Conservation (phyloP, 257 asterid species). For the Cinchona pubescens region DNA sequence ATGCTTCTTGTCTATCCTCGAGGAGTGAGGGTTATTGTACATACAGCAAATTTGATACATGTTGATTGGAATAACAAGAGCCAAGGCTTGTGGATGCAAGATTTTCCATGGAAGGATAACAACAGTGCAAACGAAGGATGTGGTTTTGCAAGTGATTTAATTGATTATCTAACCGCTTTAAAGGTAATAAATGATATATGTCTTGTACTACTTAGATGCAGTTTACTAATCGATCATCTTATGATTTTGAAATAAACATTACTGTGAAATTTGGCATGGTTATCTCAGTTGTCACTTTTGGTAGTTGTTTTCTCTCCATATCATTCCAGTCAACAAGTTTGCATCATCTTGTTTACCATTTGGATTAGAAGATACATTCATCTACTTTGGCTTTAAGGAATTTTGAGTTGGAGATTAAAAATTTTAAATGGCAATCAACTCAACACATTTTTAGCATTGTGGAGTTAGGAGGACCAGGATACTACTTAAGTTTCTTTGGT, state of each 20-base stretch:
- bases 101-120: slow-evolving; percentile 94
- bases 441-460: background rate
- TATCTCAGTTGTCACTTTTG: background rate
- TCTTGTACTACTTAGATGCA: background rate
- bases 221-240: background rate
- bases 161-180: slow-evolving; percentile 65
- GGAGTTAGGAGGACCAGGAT: background rate
- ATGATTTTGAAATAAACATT: slow-evolving; percentile 2
- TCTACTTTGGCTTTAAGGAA: background rate
- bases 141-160: slow-evolving; percentile 80
- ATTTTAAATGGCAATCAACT: background rate
- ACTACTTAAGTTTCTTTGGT: background rate
- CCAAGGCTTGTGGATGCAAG: slow-evolving; percentile 99
- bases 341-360: background rate
- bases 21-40: slow-evolving; percentile 85
- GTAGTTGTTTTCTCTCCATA: background rate
- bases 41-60: slow-evolving; percentile 84
- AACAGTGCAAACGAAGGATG: slow-evolving; percentile 43
- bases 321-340: background rate
- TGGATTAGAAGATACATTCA: background rate
- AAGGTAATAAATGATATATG: slow-evolving; percentile 52
- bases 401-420: background rate
- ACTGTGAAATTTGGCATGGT: background rate
- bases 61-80: slow-evolving; percentile 98
- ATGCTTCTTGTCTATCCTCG: slow-evolving; percentile 91